Conservation (phyloP, 495 filamentous ascomycete species). For the Astrothelium macrocarpum region DNA sequence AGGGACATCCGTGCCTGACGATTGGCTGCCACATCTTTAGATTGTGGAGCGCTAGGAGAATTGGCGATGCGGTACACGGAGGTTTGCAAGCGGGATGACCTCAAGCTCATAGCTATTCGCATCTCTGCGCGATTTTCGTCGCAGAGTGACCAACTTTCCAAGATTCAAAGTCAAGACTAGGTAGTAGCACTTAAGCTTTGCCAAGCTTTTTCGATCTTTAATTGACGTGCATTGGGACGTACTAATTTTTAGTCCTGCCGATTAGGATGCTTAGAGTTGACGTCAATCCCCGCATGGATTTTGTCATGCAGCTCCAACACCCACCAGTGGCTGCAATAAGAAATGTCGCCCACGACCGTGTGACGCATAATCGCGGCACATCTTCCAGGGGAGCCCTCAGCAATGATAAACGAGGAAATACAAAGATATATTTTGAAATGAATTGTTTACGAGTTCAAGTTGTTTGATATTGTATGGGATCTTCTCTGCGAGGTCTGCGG, state of each 20-base stretch:
- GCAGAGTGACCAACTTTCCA: background rate
- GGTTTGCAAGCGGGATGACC: background rate
- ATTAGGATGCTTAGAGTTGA: background rate
- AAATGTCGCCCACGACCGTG: too few relatives aligned
- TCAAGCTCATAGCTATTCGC: background rate
- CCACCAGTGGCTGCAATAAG: background rate
- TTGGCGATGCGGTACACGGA: background rate
- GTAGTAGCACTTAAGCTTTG: background rate
- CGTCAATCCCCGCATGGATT: background rate
- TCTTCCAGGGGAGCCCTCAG: too few relatives aligned
- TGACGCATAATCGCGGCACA: too few relatives aligned
- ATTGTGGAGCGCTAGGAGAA: background rate
- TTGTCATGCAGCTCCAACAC: background rate
- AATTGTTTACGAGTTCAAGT: too few relatives aligned
- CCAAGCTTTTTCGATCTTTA: constrained; percentile 1
- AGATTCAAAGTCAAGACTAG: background rate
- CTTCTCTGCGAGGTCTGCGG: too few relatives aligned
- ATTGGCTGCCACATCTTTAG: background rate
- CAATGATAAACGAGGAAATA: too few relatives aligned
- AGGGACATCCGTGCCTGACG: background rate
- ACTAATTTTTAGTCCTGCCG: background rate
- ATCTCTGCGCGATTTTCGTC: background rate
- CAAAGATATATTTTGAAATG: too few relatives aligned
- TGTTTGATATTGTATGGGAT: too few relatives aligned
- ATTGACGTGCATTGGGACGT: background rate